phyloP scores from a whole-genome alignment of 2,329 filamentous ascomycete species.

The Aspergillus fischeri region DNA sequence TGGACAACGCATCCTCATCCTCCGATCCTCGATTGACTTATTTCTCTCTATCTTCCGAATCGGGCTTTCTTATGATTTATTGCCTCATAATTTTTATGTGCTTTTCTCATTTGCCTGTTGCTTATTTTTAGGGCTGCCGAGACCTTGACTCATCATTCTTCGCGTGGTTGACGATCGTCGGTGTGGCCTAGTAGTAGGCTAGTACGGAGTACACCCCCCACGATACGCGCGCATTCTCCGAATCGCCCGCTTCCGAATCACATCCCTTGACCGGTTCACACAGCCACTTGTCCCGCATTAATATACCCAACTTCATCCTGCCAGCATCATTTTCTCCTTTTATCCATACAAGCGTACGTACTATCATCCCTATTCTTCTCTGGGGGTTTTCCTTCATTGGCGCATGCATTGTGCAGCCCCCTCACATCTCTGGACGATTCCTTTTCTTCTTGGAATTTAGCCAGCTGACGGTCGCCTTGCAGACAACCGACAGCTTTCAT shows the following conservation, averaged over 20 bases:
- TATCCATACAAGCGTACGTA: neutral
- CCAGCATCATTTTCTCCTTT: neutral
- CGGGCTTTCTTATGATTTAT: neutral
- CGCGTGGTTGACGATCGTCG: constrained; percentile 11
- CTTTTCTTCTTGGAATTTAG: neutral
- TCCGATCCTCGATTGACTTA: neutral
- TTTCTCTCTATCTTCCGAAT: constrained; percentile 1
- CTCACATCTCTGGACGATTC: neutral
- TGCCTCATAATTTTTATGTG: constrained; percentile 1
- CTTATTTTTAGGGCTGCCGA: constrained; percentile 12
- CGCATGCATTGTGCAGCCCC: neutral
- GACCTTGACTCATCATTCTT: constrained; percentile 12
- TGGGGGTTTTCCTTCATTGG: neutral
- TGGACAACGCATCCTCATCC: constrained; percentile 15
- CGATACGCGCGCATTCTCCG: constrained; percentile 18
- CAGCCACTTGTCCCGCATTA: neutral
- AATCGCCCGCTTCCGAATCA: constrained; percentile 16
- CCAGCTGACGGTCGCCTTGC: neutral
- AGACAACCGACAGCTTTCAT: neutral
- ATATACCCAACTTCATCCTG: neutral
- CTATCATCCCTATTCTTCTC: neutral
- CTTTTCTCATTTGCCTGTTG: neutral
- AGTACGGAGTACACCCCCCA: constrained; percentile 7
- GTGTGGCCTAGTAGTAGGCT: constrained; percentile 8
- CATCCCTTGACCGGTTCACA: neutral